Evolutionary conservation across 352 stramenopile species (phyloP), one percentile per base, ranked within the genome.

Genomic region (Globisporangium takayamanum): DNA sequence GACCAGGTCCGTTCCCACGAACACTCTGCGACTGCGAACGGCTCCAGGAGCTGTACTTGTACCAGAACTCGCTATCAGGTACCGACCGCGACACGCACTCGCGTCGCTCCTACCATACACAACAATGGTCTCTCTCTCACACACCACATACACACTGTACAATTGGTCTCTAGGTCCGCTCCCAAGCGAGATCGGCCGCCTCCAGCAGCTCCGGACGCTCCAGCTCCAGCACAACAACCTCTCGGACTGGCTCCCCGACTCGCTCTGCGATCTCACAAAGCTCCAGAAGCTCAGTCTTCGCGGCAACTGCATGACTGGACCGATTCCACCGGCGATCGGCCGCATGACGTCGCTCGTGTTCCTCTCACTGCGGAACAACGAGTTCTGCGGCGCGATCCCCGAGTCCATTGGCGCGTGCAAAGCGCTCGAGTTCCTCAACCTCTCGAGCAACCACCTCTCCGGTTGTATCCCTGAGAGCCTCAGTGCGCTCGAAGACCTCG

Each of bases 151-250:
- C 8, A 50, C 26, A n/a, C 55, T 22, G 44, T 45, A 25, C 53
- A 18, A 16, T 5, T 5, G 5, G 33, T 39, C 33, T 2, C 33
- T 22, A 83, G 73, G 72, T 18, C 60, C 63, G 15, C 63, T 94
- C 0, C 82, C 82, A 5, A 60, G 41, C 2, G 67, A 85, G 30
- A 55, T 95, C 18, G 80, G 77, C 5, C 69, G 70, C 41, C 66
- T 93, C 5, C 69, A 78, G 44, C 66, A 77, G 51, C 70, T 95
- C 11, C 72, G 71, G n/a, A 88, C 78, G 37, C 67, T 93, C 8
- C 80, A 92, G 47, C 68, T 95, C 11, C 83, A 95, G 63, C 80
- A 92, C 64, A 95, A 95, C 69, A 90, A 84, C 51, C 63, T 95
- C 57, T 69, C 67, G 16, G 85, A 80, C 14, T 30, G 60, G 18